A percentile compares a stretch with the other conserved stretches of the same genome.
phyloP scores from a whole-genome alignment of 257 asterid genomes.

The Plantago elongata region DNA sequence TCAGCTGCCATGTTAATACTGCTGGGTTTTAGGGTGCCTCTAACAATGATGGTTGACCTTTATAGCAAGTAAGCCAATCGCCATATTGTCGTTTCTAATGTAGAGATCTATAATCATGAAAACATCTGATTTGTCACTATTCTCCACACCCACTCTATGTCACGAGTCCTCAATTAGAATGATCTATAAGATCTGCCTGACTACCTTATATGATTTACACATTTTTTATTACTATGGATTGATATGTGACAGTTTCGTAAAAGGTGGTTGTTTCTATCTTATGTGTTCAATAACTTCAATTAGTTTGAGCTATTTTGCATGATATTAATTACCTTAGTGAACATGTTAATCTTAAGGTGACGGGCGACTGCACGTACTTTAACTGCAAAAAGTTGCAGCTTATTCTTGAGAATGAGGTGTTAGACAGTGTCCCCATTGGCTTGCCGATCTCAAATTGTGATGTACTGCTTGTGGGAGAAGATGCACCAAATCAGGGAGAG shows the following conservation, averaged over 20 bases:
- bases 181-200: not conserved
- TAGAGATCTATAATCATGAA: too few relatives aligned
- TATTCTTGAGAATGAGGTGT: slow-evolving; percentile 46
- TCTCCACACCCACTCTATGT: too few relatives aligned
- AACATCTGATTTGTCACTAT: too few relatives aligned
- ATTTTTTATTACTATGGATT: too few relatives aligned
- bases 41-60: too few relatives aligned
- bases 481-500: slow-evolving; percentile 68
- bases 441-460: slow-evolving; percentile 63
- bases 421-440: slow-evolving; percentile 74
- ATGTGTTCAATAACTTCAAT: slow-evolving; percentile 1
- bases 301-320: slow-evolving; percentile 12
- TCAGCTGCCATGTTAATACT: too few relatives aligned
- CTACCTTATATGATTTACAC: not conserved
- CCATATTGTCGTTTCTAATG: too few relatives aligned
- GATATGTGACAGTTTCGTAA: too few relatives aligned
- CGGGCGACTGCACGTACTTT: slow-evolving; percentile 95
- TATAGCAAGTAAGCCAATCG: too few relatives aligned
- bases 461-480: slow-evolving; percentile 64
- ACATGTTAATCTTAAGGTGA: slow-evolving; percentile 44
- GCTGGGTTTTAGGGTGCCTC: too few relatives aligned
- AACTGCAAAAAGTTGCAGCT: slow-evolving; percentile 74
- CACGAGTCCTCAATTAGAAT: not conserved
- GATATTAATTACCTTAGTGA: slow-evolving; percentile 13
- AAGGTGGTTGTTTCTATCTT: not conserved